Evolutionary conservation across 495 filamentous ascomycete species (phyloP).

Genomic region (Trichocladium uniseriatum): DNA sequence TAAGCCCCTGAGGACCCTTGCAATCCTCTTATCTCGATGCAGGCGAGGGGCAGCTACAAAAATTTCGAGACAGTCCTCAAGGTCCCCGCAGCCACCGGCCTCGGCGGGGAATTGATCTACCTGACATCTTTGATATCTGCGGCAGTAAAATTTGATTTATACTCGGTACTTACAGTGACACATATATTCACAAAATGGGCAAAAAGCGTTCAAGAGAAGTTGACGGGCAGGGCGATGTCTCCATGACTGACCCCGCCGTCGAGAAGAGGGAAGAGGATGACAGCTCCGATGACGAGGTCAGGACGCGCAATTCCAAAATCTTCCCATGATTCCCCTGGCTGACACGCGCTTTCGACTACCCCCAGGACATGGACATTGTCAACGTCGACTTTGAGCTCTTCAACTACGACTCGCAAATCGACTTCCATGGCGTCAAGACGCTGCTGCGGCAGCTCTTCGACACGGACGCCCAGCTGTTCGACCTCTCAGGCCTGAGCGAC

Average conservation of each 20-base stretch:
- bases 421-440: conserved; percentile 91
- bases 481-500: conserved; percentile 77
- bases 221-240: conserved; percentile 13
- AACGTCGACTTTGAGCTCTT: conserved; percentile 99
- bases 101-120: not conserved
- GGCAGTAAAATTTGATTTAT: too few species aligned
- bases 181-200: conserved; percentile 6
- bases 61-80: conserved; percentile 12
- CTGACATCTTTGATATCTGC: not conserved
- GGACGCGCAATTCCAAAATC: not conserved
- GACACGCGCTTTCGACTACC: not conserved
- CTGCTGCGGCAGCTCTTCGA: conserved; percentile 93
- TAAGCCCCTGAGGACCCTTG: too few species aligned
- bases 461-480: conserved; percentile 70
- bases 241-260: conserved; percentile 8
- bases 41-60: conserved; percentile 2
- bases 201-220: conserved; percentile 20
- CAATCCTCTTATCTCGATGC: conserved; percentile 4
- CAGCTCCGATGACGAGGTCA: conserved; percentile 10
- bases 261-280: conserved; percentile 7
- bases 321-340: not conserved
- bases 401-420: conserved; percentile 79
- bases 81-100: conserved; percentile 8
- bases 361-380: conserved; percentile 75
- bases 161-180: not conserved